These are phyloP conservation scores for Saitozyma podzolica DNA, from an alignment of 768 basidiomycete genomes.

Conservation along the genomic window DNA sequence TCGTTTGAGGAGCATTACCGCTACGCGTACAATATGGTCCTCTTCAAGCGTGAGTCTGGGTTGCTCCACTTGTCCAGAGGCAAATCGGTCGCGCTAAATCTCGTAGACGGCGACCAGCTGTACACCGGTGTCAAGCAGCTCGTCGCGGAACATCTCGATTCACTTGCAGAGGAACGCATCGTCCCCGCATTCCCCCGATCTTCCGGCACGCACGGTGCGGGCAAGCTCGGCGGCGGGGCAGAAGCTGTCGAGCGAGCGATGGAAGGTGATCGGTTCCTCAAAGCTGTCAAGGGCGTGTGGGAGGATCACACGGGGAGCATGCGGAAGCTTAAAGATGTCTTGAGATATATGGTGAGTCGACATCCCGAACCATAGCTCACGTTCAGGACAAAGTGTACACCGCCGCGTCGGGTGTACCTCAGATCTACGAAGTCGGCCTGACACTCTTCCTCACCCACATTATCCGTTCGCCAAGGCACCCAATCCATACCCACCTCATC, in stretches of 20 bases:
- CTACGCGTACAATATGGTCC: conserved; percentile 90
- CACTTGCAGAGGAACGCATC: conserved; percentile 72
- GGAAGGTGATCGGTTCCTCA: conserved; percentile 82
- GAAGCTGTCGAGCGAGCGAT: conserved; percentile 75
- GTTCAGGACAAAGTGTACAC: conserved; percentile 87
- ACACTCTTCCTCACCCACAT: conserved; percentile 80
- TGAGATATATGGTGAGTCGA: conserved; percentile 88
- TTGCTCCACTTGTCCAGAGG: background rate
- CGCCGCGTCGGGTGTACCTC: conserved; percentile 68
- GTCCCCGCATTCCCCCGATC: conserved; percentile 76
- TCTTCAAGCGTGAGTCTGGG: conserved; percentile 60
- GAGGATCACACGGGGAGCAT: conserved; percentile 89
- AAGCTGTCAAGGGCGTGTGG: conserved; percentile 81
- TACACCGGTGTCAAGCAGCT: conserved; percentile 81
- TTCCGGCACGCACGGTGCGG: conserved; percentile 52
- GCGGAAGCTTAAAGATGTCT: conserved; percentile 80
- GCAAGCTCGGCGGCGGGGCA: conserved; percentile 53
- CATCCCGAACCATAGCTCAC: conserved; percentile 2
- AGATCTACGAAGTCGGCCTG: conserved; percentile 78
- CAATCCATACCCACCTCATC: conserved; percentile 80
- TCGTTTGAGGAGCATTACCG: conserved; percentile 92
- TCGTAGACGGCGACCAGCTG: conserved; percentile 68
- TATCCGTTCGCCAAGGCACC: conserved; percentile 54
- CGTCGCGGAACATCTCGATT: conserved; percentile 77
- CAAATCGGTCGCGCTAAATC: background rate